Base-by-base conservation (phyloP, 129 eudicot species). In the Tagetes patula region DNA sequence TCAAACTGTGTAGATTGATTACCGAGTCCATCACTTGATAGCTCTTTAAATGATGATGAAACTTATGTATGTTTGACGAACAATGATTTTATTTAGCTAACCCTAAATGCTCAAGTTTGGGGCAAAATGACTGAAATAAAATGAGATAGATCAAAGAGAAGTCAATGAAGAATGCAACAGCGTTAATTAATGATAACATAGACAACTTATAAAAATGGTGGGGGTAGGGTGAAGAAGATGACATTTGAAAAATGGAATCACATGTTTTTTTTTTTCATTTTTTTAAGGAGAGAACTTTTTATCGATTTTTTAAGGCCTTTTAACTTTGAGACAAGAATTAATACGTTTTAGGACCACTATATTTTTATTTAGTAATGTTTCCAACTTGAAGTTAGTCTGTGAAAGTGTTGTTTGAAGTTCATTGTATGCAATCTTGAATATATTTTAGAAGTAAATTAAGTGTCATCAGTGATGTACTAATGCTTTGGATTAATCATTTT, bases 401-500 rank as follows among this genome's bases (percentile, higher is more conserved):
- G 31, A 6, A 27, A 30, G 38, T 27, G 62, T 8, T 55, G 62
- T 55, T 55, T 55, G 62, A 27, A 55, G 13, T 31, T 55, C 31
- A 1, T 3, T 27, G 37, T 30, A 55, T 55, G 37, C 38, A 30
- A 55, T 2, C 32, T 36, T 46, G 27, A n/a, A 56, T 56, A 41
- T 62, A 48, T 63, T 37, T 74, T 62, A 27, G 39, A 43, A 61
- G 31, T 38, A 63, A 61, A 32, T 42, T 55, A 14, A 30, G 42
- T 3, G 42, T 65, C 34, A 56, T 30, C 7, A 8, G 6, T 39
- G 20, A 30, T 66, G 8, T 40, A 33, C 13, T 3, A 2, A 56
- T 59, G 62, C 46, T 59, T 59, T 8, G 27, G 49, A 69, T 59
- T 47, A 20, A 47, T 48, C 45, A 37, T 67, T 65, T 42, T 49